phyloP scores from a whole-genome alignment of 2,329 filamentous ascomycete genomes.

The Clonostachys sp. region DNA sequence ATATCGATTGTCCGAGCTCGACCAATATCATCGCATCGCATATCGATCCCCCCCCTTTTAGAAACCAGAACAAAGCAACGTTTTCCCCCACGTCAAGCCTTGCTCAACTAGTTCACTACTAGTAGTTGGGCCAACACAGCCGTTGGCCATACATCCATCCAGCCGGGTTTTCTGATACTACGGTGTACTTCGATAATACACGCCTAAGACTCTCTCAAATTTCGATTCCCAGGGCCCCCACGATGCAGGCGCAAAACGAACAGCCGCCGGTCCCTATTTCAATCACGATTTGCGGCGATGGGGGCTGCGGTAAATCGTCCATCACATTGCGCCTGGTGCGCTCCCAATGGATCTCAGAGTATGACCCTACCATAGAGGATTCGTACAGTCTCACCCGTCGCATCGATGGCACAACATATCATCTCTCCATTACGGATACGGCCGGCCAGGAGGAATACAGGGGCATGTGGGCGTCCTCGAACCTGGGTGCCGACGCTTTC shows the following conservation, averaged over 20 bases:
- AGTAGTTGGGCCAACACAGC: too few species aligned
- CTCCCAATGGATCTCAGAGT: constrained; percentile 79
- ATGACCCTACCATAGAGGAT: constrained; percentile 78
- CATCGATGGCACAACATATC: constrained; percentile 77
- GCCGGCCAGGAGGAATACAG: constrained; percentile 90
- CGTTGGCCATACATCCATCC: too few species aligned
- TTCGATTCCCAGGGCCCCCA: background rate
- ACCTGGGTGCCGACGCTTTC: constrained; percentile 77
- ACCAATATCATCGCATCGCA: too few species aligned
- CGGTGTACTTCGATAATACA: too few species aligned
- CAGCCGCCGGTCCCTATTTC: constrained; percentile 50
- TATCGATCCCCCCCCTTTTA: too few species aligned
- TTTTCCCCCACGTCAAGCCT: too few species aligned
- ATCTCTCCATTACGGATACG: constrained; percentile 75
- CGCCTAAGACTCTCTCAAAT: too few species aligned
- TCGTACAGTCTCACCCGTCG: constrained; percentile 78
- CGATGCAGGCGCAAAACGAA: background rate
- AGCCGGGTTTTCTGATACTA: too few species aligned
- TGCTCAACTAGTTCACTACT: too few species aligned
- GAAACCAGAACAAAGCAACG: too few species aligned
- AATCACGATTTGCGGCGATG: constrained; percentile 84
- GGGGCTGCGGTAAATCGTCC: constrained; percentile 79
- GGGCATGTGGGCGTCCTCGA: constrained; percentile 77
- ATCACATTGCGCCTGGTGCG: constrained; percentile 80
- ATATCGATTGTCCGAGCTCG: too few species aligned